A percentile compares a stretch with the other conserved stretches of the same genome.
These are phyloP conservation scores for Bromus sterilis DNA, from an alignment of 176 grass and related monocot species.

Conservation along the genomic window DNA sequence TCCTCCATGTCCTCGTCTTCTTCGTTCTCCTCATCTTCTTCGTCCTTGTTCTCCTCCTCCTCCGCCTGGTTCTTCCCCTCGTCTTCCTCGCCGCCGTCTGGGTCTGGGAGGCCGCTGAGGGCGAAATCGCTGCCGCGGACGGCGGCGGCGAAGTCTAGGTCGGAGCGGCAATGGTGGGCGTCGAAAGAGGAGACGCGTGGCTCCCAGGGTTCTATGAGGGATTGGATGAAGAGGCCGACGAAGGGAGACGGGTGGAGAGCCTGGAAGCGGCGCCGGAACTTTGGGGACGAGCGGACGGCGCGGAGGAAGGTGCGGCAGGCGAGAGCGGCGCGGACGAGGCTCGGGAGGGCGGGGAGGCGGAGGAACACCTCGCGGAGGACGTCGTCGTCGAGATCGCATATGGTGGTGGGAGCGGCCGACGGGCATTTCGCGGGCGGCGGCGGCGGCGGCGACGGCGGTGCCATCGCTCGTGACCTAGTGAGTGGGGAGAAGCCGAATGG, in stretches of 20 bases:
- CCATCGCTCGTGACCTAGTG: neutral
- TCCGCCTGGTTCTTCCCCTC: neutral
- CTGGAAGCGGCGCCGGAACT: neutral
- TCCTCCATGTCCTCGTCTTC: neutral
- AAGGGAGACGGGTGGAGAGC: neutral
- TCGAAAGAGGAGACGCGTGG: neutral
- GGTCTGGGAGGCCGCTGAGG: neutral
- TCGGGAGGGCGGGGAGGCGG: neutral
- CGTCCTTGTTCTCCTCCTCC: neutral
- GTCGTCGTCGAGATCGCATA: neutral
- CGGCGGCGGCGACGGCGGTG: too few species aligned
- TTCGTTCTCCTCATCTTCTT: neutral
- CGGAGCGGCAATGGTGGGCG: neutral
- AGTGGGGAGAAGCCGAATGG: neutral
- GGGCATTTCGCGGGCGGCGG: neutral
- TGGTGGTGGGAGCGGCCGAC: neutral
- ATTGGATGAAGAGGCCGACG: neutral
- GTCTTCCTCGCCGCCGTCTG: neutral
- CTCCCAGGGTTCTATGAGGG: neutral
- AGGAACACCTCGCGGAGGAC: slow-evolving; percentile 5
- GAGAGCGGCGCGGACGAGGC: neutral
- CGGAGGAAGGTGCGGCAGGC: neutral
- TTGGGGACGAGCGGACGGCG: neutral
- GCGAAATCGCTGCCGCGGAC: neutral
- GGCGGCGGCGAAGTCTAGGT: neutral